Evolutionary conservation across 495 filamentous ascomycete species (phyloP).

Genomic region (Trichoderma virens): DNA sequence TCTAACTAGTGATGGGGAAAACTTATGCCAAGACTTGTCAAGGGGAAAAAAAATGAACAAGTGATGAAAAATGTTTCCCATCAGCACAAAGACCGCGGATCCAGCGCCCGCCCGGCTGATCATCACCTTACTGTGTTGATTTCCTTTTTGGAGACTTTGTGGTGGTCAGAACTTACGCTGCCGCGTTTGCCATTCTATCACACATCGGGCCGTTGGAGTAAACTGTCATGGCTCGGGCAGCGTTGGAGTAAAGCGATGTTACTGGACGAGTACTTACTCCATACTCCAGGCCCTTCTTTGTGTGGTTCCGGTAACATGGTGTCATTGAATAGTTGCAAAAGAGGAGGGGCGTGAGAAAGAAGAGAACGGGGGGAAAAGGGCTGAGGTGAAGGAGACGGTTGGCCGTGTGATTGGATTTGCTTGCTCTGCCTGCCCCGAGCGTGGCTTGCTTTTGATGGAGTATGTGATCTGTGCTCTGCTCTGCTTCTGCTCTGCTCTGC

Average conservation of each 20-base stretch:
- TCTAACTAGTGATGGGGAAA: no score
- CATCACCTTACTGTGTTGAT: background rate
- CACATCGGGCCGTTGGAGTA: background rate
- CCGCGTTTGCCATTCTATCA: background rate
- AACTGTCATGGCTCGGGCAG: background rate
- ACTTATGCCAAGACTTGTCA: no score
- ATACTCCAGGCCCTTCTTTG: no score
- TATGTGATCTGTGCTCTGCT: background rate
- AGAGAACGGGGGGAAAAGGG: background rate
- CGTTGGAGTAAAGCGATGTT: background rate
- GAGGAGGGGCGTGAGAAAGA: background rate
- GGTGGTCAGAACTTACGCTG: background rate
- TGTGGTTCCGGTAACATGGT: no score
- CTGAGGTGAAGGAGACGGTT: background rate
- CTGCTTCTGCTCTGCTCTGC: background rate
- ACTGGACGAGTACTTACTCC: no score
- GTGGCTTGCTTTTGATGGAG: background rate
- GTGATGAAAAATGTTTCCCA: no score
- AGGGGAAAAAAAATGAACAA: background rate
- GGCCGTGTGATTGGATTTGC: background rate
- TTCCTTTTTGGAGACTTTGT: background rate
- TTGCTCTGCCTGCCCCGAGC: no score
- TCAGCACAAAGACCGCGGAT: no score
- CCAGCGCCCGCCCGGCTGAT: background rate
- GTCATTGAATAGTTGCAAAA: background rate